Evolutionary conservation across 805 yeast genomes (phyloP).

Genomic region (Saturnispora silvae): DNA sequence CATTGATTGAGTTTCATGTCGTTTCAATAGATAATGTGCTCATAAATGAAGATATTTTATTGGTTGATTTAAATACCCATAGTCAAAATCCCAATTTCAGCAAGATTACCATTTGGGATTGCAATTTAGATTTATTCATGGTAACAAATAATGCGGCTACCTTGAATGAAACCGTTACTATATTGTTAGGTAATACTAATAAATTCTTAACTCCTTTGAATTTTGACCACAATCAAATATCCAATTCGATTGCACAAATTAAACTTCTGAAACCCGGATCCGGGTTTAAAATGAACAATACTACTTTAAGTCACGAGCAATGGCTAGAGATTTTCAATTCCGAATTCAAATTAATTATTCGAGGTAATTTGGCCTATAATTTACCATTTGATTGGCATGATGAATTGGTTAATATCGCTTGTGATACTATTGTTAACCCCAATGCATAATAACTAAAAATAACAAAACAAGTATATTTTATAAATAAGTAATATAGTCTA

Average conservation of each 20-base stretch:
- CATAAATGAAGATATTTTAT: constrained; percentile 23
- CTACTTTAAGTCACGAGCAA: constrained; percentile 18
- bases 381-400: constrained; percentile 20
- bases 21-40: constrained; percentile 20
- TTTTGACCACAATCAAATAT: constrained; percentile 14
- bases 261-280: constrained; percentile 23
- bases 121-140: constrained; percentile 26
- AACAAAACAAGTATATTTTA: no score
- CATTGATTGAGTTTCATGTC: constrained; percentile 18
- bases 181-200: constrained; percentile 24
- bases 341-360: constrained; percentile 20
- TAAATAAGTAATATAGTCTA: no score
- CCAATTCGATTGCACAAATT: constrained; percentile 22
- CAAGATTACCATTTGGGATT: constrained; percentile 23
- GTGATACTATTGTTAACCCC: constrained; percentile 9
- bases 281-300: constrained; percentile 19
- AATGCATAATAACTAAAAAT: no score
- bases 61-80: constrained; percentile 22
- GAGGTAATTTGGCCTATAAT: constrained; percentile 26
- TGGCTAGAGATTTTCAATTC: constrained; percentile 23
- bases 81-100: constrained; percentile 24
- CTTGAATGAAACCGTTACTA: constrained; percentile 13
- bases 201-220: constrained; percentile 24
- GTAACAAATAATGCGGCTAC: constrained; percentile 16
- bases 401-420: constrained; percentile 23